Base-by-base conservation (phyloP, 345 rosid species). In the Populus alba region DNA sequence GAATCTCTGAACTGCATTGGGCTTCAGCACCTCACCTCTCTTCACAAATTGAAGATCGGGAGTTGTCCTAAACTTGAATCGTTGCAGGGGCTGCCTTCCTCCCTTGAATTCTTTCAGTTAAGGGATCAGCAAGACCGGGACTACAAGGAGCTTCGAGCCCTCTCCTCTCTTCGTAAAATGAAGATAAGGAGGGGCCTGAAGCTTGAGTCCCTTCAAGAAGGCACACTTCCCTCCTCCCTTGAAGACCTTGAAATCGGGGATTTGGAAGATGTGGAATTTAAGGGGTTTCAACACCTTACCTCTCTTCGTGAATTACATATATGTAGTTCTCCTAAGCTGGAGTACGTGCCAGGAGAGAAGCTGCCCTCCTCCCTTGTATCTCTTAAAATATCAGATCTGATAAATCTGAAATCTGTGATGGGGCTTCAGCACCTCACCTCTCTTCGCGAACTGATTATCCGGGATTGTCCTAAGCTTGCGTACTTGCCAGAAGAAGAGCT, bases 401-500 rank as follows among this genome's bases (percentile, higher is more conserved):
- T 3, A 41, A 41, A 41, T 41, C 45, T 41, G 10, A 41, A 41
- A 62, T 62, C 66, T 62, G 11, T 62, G 3, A 20, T 0, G 12
- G 66, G 66, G 66, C 66, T 62, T 25, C 33, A 62, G 2, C 66
- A 62, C 25, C 27, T 25, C 27, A 62, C 23, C 66, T 62, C 66
- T 62, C 66, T 62, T 3, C 12, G 12, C 13, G 1, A n/a, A 18
- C 10, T 62, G 66, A 33, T 3, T 33, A 33, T 33, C 35, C 0
- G 5, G 35, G 35, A 33, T 33, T 33, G 35, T 33, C 35, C 35
- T 33, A 4, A 33, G 35, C 35, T 33, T 3, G 35, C 0, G 5
- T 0, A 0, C 35, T 3, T 33, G 35, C 35, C 5, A 3, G 5
- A 0, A 33, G 0, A 3, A 3, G 4, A 0, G 35, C 35, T 3